A percentile compares a stretch with the other conserved stretches of the same genome.
phyloP scores from a whole-genome alignment of 805 yeast species.

The Ogataea philodendri region DNA sequence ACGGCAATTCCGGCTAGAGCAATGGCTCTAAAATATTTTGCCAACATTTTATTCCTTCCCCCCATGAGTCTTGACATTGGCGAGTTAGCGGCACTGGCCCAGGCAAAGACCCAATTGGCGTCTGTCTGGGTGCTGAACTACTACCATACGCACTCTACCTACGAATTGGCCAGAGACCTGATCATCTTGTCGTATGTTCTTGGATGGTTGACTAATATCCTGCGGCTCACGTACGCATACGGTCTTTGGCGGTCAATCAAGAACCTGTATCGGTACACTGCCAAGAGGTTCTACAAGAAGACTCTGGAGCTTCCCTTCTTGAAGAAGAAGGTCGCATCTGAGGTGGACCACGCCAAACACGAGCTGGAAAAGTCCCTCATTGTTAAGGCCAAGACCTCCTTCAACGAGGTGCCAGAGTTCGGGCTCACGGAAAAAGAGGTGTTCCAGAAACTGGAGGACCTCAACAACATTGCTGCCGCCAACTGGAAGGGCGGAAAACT shows the following conservation, averaged over 20 bases:
- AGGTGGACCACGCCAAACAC: conserved; percentile 47
- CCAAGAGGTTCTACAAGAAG: conserved; percentile 11
- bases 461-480: conserved; percentile 51
- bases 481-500: conserved; percentile 85
- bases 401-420: conserved; percentile 50
- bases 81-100: too few relatives aligned
- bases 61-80: too few relatives aligned
- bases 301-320: conserved; percentile 36
- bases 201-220: conserved; percentile 4
- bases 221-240: conserved; percentile 25
- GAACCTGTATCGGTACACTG: conserved; percentile 4
- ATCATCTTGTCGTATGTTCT: conserved; percentile 12
- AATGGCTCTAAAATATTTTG: too few relatives aligned
- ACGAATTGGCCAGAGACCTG: too few relatives aligned
- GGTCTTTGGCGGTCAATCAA: conserved; percentile 22
- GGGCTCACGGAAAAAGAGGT: conserved; percentile 57
- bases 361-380: conserved; percentile 59
- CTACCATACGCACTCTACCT: too few relatives aligned
- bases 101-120: too few relatives aligned
- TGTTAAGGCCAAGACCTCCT: conserved; percentile 46
- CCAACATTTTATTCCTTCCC: too few relatives aligned
- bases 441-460: conserved; percentile 47
- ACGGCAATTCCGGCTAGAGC: too few relatives aligned
- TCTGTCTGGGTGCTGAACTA: too few relatives aligned
- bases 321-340: conserved; percentile 54